Conservation (phyloP, 2,329 filamentous ascomycete species). For the Fusarium anguioides region DNA sequence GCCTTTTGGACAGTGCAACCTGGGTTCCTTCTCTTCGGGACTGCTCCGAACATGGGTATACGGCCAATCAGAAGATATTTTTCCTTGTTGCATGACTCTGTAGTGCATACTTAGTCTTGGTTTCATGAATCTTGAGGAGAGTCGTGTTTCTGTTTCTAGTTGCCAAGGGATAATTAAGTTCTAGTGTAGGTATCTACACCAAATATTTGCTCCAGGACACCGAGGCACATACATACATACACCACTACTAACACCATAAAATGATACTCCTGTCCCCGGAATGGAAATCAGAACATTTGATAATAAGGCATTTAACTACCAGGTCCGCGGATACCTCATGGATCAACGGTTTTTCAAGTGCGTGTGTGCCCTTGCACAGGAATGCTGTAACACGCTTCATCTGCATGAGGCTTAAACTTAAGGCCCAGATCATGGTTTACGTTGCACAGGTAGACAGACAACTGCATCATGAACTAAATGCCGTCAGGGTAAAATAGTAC, state of each 20-base stretch:
- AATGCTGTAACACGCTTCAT: constrained; percentile 29
- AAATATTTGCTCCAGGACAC: not conserved
- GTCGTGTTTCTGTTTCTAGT: constrained; percentile 13
- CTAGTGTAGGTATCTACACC: not conserved
- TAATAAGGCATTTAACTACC: not conserved
- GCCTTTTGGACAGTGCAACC: constrained; percentile 19
- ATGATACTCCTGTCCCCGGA: constrained; percentile 11
- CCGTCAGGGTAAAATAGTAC: not conserved
- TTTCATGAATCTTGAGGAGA: constrained; percentile 17
- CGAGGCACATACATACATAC: not conserved
- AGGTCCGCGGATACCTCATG: constrained; percentile 13
- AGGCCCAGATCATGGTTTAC: constrained; percentile 17
- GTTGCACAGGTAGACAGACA: constrained; percentile 11
- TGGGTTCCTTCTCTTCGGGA: constrained; percentile 32
- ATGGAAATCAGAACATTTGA: not conserved
- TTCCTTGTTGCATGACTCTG: constrained; percentile 9
- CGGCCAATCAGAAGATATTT: constrained; percentile 1
- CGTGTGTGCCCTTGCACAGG: not conserved
- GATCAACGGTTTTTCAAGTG: constrained; percentile 24
- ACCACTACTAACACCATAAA: constrained; percentile 5
- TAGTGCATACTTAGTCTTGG: constrained; percentile 6
- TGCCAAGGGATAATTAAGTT: not conserved
- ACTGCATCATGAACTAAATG: constrained; percentile 9
- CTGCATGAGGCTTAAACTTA: constrained; percentile 26
- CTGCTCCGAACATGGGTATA: constrained; percentile 8